Evolutionary conservation across 2,329 filamentous ascomycete species (phyloP).

Genomic region (Laburnicola sp.): DNA sequence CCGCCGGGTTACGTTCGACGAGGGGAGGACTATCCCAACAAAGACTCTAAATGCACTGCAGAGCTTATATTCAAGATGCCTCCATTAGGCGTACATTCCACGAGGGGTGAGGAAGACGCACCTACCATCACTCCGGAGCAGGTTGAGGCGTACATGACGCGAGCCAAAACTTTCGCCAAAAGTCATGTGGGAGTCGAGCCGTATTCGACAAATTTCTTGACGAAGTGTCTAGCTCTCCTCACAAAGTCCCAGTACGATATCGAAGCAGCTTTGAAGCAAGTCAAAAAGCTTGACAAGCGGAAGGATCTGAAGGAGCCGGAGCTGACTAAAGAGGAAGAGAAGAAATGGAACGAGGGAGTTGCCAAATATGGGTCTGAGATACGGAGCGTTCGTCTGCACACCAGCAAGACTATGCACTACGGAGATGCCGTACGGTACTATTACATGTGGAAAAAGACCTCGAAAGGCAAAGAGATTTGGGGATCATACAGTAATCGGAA

Average conservation of each 20-base stretch:
- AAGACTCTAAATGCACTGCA: constrained; percentile 75
- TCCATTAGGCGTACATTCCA: constrained; percentile 51
- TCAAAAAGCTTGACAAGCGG: constrained; percentile 68
- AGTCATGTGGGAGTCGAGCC: constrained; percentile 68
- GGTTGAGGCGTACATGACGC: constrained; percentile 76
- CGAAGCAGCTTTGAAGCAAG: constrained; percentile 68
- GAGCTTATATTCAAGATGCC: constrained; percentile 79
- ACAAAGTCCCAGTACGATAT: constrained; percentile 72
- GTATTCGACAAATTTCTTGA: constrained; percentile 82
- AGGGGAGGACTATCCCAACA: constrained; percentile 74
- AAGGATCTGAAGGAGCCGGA: constrained; percentile 82
- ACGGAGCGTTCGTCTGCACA: constrained; percentile 77
- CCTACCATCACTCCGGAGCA: constrained; percentile 57
- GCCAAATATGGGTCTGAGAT: constrained; percentile 90
- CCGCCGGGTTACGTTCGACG: constrained; percentile 82
- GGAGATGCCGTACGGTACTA: constrained; percentile 88
- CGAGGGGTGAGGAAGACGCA: constrained; percentile 50
- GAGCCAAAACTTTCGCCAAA: constrained; percentile 66
- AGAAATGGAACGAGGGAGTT: constrained; percentile 90
- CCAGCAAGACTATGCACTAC: constrained; percentile 74
- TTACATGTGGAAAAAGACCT: constrained; percentile 97
- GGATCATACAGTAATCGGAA: constrained; percentile 84
- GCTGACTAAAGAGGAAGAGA: constrained; percentile 74
- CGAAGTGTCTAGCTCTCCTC: constrained; percentile 77
- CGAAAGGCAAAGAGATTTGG: constrained; percentile 84